A percentile compares a stretch with the other conserved stretches of the same genome.
These are phyloP conservation scores for Porcisia hertigi DNA, from an alignment of 208 protist species.

Conservation along the genomic window DNA sequence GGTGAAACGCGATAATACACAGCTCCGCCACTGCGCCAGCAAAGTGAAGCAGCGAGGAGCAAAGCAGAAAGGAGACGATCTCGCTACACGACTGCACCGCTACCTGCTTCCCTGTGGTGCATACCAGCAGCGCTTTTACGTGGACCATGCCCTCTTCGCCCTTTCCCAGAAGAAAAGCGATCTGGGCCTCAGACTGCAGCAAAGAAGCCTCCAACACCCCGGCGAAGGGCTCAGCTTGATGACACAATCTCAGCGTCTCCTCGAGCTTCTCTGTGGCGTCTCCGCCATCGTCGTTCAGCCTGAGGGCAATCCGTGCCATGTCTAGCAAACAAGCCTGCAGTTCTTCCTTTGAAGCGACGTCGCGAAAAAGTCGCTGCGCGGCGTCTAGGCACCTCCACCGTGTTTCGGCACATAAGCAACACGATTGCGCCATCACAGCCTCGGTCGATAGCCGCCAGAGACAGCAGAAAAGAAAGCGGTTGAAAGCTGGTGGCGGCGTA, in stretches of 20 bases:
- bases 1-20: background rate
- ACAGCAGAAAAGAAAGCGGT: constrained; percentile 27
- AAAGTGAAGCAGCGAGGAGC: background rate
- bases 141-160: constrained; percentile 3
- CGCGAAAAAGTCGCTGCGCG: constrained; percentile 9
- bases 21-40: constrained; percentile 11
- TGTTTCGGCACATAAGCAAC: background rate
- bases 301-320: constrained; percentile 14
- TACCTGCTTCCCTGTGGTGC: background rate
- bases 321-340: constrained; percentile 21
- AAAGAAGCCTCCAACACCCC: background rate
- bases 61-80: constrained; percentile 31
- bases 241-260: constrained; percentile 9
- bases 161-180: constrained; percentile 19
- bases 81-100: constrained; percentile 1
- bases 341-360: constrained; percentile 15
- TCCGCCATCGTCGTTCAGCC: background rate
- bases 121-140: background rate
- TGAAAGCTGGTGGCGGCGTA: background rate
- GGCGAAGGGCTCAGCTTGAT: background rate
- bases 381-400: constrained; percentile 18
- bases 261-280: background rate
- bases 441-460: constrained; percentile 15
- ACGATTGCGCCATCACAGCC: background rate
- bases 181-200: constrained; percentile 14